Evolutionary conservation across 768 basidiomycete species (phyloP).

Genomic region (Paxillus rubicundulus): DNA sequence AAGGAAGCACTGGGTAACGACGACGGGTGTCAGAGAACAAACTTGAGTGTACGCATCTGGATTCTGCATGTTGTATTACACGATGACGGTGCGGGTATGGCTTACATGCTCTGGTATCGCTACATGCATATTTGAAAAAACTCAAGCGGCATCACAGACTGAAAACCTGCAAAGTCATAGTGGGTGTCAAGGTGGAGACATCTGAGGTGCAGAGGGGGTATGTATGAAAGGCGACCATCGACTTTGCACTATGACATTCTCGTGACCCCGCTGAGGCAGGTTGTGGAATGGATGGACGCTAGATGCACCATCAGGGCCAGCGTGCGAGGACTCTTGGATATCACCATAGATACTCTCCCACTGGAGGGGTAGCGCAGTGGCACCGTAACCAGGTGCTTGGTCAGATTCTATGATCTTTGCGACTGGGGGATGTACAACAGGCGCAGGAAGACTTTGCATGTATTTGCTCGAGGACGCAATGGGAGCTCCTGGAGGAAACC

Average conservation of each 20-base stretch:
- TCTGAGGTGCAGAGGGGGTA: constrained; percentile 4
- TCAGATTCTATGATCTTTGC: background rate
- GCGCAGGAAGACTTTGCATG: background rate
- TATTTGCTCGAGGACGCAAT: background rate
- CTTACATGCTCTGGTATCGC: too few species aligned
- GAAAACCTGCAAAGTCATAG: background rate
- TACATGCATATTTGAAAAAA: background rate
- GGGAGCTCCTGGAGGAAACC: background rate
- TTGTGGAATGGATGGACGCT: background rate
- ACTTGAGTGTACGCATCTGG: too few species aligned
- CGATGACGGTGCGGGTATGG: too few species aligned
- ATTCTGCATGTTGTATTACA: too few species aligned
- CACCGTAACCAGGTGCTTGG: background rate
- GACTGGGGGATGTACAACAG: background rate
- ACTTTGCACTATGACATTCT: constrained; percentile 35
- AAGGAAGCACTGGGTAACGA: too few species aligned
- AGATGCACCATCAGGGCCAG: background rate
- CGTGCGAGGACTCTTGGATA: constrained; percentile 17
- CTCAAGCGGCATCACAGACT: background rate
- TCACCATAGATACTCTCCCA: constrained; percentile 41
- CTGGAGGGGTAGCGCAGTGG: constrained; percentile 8
- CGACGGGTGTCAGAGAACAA: too few species aligned
- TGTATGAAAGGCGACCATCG: constrained; percentile 42
- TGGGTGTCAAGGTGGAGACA: constrained; percentile 2
- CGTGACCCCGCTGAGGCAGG: constrained; percentile 5